These are phyloP conservation scores for Tylopilus intermedius DNA, from an alignment of 768 basidiomycete species.

Conservation along the genomic window DNA sequence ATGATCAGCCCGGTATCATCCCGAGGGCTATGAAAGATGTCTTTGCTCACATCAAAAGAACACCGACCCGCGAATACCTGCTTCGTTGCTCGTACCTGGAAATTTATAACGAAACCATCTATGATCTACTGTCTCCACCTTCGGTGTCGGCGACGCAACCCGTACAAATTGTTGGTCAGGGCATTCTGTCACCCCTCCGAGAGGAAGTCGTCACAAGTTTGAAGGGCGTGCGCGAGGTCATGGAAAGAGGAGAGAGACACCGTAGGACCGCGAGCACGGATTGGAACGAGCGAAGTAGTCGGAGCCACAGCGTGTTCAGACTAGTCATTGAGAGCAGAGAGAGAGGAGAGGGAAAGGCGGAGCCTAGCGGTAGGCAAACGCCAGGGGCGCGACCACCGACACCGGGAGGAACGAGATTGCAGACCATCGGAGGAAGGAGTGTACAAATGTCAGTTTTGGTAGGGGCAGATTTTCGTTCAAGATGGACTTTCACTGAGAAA, in stretches of 20 bases:
- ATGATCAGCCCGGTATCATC: constrained; percentile 89
- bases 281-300: constrained; percentile 94
- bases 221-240: constrained; percentile 77
- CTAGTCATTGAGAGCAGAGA: constrained; percentile 88
- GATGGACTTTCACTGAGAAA: background rate
- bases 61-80: constrained; percentile 83
- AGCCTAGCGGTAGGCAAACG: constrained; percentile 44
- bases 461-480: constrained; percentile 7
- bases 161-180: constrained; percentile 71
- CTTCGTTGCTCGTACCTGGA: constrained; percentile 94
- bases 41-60: constrained; percentile 75
- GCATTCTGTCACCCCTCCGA: constrained; percentile 67
- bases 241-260: constrained; percentile 81
- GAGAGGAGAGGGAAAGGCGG: constrained; percentile 45
- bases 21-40: constrained; percentile 91
- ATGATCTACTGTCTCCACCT: constrained; percentile 80
- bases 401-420: constrained; percentile 60
- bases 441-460: constrained; percentile 76
- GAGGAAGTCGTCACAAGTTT: constrained; percentile 94
- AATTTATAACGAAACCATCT: constrained; percentile 91
- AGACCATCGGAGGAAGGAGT: constrained; percentile 73
- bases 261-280: constrained; percentile 94
- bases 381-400: constrained; percentile 49
- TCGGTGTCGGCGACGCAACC: constrained; percentile 47
- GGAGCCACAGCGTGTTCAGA: constrained; percentile 92